Evolutionary conservation across 331 rosid genomes (phyloP).

Genomic region (Quercus lobata): DNA sequence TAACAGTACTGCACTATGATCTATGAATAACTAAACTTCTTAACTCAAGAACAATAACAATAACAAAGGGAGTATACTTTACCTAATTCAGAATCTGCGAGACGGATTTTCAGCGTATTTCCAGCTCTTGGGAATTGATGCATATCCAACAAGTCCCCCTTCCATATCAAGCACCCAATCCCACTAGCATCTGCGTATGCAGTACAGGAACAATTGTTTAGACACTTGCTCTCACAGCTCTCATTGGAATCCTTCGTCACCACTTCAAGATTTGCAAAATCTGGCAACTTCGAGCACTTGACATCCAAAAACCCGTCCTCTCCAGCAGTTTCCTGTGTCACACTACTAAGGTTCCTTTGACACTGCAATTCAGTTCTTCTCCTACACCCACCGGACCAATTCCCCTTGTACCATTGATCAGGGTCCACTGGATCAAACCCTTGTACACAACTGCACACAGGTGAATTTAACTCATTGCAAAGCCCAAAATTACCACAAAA

Average conservation of each 20-base stretch:
- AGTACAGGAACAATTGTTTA: constrained; percentile 38
- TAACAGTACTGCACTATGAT: neutral
- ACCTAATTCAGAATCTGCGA: constrained; percentile 77
- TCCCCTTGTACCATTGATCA: constrained; percentile 31
- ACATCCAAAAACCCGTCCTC: constrained; percentile 50
- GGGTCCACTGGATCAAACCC: constrained; percentile 45
- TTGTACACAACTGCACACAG: constrained; percentile 47
- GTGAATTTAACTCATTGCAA: constrained; percentile 24
- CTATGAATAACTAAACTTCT: neutral
- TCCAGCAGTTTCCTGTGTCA: constrained; percentile 12
- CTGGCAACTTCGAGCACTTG: constrained; percentile 58
- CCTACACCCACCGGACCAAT: constrained; percentile 60
- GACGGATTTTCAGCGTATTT: constrained; percentile 42
- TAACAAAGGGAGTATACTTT: constrained; percentile 11
- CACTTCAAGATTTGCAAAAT: constrained; percentile 35
- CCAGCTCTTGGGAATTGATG: constrained; percentile 41
- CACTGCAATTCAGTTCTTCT: constrained; percentile 47
- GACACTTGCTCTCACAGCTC: constrained; percentile 43
- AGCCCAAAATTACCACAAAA: constrained; percentile 62
- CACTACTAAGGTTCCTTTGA: constrained; percentile 22
- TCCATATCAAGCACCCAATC: constrained; percentile 80
- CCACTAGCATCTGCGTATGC: constrained; percentile 60
- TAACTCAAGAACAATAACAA: neutral
- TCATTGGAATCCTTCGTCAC: neutral
- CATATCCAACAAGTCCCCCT: constrained; percentile 41